phyloP scores from a whole-genome alignment of 305 asterid species.

The Fraxinus albicans region DNA sequence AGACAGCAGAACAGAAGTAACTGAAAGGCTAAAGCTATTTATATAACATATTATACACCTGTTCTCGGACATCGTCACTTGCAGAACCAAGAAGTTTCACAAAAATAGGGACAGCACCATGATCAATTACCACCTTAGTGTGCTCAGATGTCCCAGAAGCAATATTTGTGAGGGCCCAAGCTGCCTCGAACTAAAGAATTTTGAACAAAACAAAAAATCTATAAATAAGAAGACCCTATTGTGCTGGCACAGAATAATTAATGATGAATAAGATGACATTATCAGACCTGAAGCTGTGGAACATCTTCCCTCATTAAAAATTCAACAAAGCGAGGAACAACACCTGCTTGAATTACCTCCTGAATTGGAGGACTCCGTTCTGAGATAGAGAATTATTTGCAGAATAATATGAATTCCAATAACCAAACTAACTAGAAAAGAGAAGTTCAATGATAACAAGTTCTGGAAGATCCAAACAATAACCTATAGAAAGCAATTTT shows the following conservation, averaged over 20 bases:
- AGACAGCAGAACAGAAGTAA: neutral
- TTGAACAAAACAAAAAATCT: neutral
- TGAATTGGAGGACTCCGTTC: conserved; percentile 94
- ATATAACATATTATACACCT: conserved; percentile 38
- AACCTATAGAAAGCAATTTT: conserved; percentile 81
- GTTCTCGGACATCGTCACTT: conserved; percentile 94
- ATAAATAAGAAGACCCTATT: neutral
- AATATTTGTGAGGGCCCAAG: conserved; percentile 95
- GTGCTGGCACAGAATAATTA: neutral
- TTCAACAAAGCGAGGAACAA: conserved; percentile 76
- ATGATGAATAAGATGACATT: neutral
- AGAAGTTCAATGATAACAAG: neutral
- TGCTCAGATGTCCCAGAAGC: conserved; percentile 97
- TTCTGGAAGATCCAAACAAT: conserved; percentile 7
- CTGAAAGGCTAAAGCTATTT: conserved; percentile 6
- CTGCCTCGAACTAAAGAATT: conserved; percentile 72
- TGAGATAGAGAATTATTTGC: conserved; percentile 24
- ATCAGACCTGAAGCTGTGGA: conserved; percentile 76
- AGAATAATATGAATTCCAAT: conserved; percentile 5
- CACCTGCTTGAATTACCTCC: conserved; percentile 85
- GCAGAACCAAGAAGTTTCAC: conserved; percentile 79
- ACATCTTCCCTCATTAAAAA: conserved; percentile 75
- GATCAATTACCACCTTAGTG: conserved; percentile 86
- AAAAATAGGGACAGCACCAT: conserved; percentile 85
- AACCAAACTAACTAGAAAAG: neutral